Evolutionary conservation across 768 basidiomycete genomes (phyloP).

Genomic region (Pisolithus orientalis): DNA sequence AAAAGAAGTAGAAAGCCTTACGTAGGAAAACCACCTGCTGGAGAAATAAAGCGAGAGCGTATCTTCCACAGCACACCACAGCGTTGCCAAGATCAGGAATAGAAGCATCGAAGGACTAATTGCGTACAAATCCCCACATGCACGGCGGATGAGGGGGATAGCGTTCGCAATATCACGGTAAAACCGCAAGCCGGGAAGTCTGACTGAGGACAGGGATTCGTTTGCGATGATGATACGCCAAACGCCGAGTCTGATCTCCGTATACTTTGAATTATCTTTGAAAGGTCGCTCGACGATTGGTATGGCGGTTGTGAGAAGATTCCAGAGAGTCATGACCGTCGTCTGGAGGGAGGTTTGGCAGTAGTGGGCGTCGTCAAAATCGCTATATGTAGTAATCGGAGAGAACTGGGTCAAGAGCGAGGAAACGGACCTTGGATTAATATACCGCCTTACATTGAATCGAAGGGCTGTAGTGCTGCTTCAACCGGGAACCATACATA

Average conservation of each 20-base stretch:
- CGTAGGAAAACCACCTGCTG: constrained; percentile 15
- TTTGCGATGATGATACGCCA: constrained; percentile 19
- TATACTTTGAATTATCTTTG: neutral
- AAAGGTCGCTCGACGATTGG: neutral
- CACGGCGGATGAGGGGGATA: constrained; percentile 10
- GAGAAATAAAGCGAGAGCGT: constrained; percentile 19
- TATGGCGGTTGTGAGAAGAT: no score
- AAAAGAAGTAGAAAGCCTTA: constrained; percentile 1
- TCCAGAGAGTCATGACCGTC: no score
- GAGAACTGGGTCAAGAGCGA: no score
- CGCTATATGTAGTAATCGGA: no score
- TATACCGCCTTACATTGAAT: no score
- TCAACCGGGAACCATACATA: no score
- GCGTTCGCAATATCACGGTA: constrained; percentile 1
- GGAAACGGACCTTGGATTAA: no score
- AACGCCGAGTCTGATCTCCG: constrained; percentile 15
- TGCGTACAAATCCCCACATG: constrained; percentile 15
- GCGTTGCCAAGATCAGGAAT: constrained; percentile 2
- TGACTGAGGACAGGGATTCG: neutral
- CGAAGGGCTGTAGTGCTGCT: no score
- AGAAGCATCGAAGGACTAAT: constrained; percentile 16
- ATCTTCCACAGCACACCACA: constrained; percentile 15
- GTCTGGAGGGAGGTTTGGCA: no score
- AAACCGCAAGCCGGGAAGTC: constrained; percentile 5
- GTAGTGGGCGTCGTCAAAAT: no score